Base-by-base conservation (phyloP, 2,329 filamentous ascomycete species). In the Diaporthe sp. region DNA sequence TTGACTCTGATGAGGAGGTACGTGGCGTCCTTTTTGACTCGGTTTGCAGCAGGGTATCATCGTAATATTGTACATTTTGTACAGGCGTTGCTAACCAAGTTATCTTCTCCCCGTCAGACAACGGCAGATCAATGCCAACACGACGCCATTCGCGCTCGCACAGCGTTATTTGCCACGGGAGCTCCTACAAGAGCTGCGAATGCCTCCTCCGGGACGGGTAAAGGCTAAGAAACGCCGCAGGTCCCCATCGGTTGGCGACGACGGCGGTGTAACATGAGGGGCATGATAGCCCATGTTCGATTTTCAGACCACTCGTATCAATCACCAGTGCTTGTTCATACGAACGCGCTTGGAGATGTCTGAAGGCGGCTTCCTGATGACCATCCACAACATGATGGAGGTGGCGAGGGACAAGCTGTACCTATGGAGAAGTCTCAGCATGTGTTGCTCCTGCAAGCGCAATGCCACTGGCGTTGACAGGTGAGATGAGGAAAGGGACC, bases 371-470 rank as follows among this genome's bases (percentile, higher is more conserved):
- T 96, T 98, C 84, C 94, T 95, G 77, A 98, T 87, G 51, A 99
- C 92, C 94, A 98, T 96, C 90, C 94, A 98, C 82, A 99, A 88
- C 97, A 99, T 99, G 82, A 99, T 91, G 17, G 95, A 92, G 53
- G 97, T 99, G 74, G 96, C 96, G 55, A 93, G 84, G 74, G 92
- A 93, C 78, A 98, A 89, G 77, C 94, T 94, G 82, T 97, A 98
- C 95, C 95, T 98, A 79, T 44, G 53, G 73, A 31, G 25, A 73
- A 34, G 46, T 55, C 51, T 76, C 49, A 77, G 72, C 59, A 61
- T 67, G 46, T 57, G 22, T 19, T 46, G 34, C 68, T 58, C 55
- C 19, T 22, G 22, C 65, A 46, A 73, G 39, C 58, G 46, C 25
- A 25, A 25, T 25, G 25, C 25, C 25, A 25, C 25, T 25, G 25